Evolutionary conservation across 1,139 yeast genomes (phyloP).

Genomic region (Blastobotrys elegans): DNA sequence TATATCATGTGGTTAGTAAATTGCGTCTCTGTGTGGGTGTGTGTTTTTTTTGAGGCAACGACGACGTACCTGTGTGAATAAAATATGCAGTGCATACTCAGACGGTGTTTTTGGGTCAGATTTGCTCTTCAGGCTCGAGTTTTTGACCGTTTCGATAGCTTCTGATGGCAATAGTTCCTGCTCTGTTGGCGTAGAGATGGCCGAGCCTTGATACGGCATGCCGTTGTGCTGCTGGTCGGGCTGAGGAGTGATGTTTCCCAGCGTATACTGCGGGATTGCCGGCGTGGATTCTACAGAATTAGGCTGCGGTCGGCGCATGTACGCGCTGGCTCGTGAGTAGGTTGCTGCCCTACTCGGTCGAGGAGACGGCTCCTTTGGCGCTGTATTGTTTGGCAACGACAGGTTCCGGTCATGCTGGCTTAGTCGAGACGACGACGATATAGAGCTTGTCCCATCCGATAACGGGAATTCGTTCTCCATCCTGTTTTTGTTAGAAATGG

Average conservation of each 20-base stretch:
- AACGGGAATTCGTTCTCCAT: constrained; percentile 9
- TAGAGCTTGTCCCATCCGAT: not conserved
- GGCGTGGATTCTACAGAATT: constrained; percentile 15
- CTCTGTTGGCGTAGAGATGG: constrained; percentile 11
- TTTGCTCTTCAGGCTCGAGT: not conserved
- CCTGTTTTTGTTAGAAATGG: no score
- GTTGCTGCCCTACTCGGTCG: constrained; percentile 30
- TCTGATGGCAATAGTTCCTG: constrained; percentile 5
- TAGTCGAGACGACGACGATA: not conserved
- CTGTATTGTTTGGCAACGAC: constrained; percentile 26
- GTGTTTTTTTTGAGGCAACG: not conserved
- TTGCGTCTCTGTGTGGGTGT: not conserved
- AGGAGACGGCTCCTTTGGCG: constrained; percentile 16
- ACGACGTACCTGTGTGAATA: constrained; percentile 64
- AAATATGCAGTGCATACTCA: constrained; percentile 87
- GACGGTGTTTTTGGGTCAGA: constrained; percentile 63
- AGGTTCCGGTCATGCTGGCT: constrained; percentile 28
- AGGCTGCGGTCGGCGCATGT: constrained; percentile 10
- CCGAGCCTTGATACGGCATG: constrained; percentile 6
- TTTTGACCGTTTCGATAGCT: not conserved
- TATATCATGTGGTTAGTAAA: not conserved
- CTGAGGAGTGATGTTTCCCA: not conserved
- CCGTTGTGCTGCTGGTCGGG: not conserved
- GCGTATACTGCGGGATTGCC: constrained; percentile 4
- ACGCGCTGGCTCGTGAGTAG: constrained; percentile 18